Conservation (phyloP, 345 rosid species). For the Lepidium sativum region DNA sequence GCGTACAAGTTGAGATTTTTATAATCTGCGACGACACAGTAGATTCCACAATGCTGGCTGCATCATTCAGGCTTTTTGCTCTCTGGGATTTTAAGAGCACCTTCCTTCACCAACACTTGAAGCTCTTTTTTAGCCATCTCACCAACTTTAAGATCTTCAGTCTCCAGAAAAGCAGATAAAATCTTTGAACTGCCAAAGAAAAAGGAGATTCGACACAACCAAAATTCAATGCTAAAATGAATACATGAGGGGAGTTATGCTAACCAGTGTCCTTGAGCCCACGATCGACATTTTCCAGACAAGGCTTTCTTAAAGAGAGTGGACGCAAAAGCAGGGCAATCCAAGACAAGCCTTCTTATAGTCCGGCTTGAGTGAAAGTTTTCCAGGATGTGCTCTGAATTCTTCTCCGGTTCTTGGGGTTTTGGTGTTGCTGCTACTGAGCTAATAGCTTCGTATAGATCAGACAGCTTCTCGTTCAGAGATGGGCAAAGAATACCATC, state of each 20-base stretch:
- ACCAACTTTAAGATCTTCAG: conserved; percentile 37
- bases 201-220: conserved; percentile 3
- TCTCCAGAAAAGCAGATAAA: conserved; percentile 59
- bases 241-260: neutral
- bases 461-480: conserved; percentile 47
- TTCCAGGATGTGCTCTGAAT: conserved; percentile 53
- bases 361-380: conserved; percentile 79
- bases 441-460: conserved; percentile 56
- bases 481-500: conserved; percentile 54
- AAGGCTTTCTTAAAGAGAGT: conserved; percentile 67
- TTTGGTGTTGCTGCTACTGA: conserved; percentile 55
- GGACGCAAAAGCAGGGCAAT: conserved; percentile 56
- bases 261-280: conserved; percentile 93
- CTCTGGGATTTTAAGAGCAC: conserved; percentile 45
- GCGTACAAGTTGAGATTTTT: neutral
- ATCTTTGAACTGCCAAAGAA: conserved; percentile 62
- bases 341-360: conserved; percentile 65
- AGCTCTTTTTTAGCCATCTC: conserved; percentile 52
- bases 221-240: neutral
- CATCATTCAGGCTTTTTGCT: conserved; percentile 25
- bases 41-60: conserved; percentile 2
- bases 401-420: conserved; percentile 34
- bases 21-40: neutral
- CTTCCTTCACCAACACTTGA: conserved; percentile 56
- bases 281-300: conserved; percentile 48